Conservation (phyloP, 306 rosid genomes). For the Lupinus albus region DNA sequence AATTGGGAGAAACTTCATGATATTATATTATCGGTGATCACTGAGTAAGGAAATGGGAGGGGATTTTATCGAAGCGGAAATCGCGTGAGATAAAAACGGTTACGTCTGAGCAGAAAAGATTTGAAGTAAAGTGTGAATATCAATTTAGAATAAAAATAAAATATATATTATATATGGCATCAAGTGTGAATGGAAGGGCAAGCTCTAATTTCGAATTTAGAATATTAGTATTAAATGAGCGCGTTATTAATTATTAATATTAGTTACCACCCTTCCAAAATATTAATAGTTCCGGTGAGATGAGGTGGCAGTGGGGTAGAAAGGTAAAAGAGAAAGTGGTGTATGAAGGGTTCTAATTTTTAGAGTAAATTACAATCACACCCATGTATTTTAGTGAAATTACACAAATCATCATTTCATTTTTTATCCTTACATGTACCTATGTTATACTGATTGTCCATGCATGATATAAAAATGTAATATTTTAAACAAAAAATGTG, state of each 20-base stretch:
- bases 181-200: slow-evolving; percentile 29
- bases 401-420: too few species aligned
- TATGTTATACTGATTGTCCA: too few species aligned
- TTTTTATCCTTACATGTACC: too few species aligned
- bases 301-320: slow-evolving; percentile 32
- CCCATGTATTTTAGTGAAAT: too few species aligned
- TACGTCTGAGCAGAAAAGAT: slow-evolving; percentile 30
- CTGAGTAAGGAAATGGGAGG: slow-evolving; percentile 16
- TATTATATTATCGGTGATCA: neutral
- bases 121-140: neutral
- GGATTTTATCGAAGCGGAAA: slow-evolving; percentile 17
- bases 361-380: too few species aligned
- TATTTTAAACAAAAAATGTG: too few species aligned
- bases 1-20: slow-evolving; percentile 43
- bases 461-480: too few species aligned
- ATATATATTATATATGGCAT: neutral
- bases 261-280: too few species aligned
- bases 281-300: too few species aligned
- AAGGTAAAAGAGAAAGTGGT: slow-evolving; percentile 11
- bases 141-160: neutral
- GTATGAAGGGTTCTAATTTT: too few species aligned
- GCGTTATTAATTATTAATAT: neutral
- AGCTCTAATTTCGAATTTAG: slow-evolving; percentile 2
- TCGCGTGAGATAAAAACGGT: slow-evolving; percentile 53
- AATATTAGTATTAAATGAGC: slow-evolving; percentile 17